Percentiles rank a stretch among this genome's conserved stretches.
Conservation (phyloP, 306 rosid genomes). For the Dryas drummondii region DNA sequence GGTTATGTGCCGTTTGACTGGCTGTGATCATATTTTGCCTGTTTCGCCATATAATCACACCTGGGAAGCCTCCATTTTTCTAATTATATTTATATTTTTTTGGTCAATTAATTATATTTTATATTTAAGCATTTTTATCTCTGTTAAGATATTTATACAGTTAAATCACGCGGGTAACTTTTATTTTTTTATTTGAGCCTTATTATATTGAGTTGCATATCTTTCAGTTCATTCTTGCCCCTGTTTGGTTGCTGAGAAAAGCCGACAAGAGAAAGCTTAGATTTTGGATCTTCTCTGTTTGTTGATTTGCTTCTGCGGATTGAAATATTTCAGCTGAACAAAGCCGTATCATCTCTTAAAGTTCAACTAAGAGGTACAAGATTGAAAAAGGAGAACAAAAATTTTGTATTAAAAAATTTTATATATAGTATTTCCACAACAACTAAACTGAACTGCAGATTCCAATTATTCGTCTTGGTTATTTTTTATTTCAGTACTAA, state of each 20-base stretch:
- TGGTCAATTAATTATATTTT: no score
- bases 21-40: no score
- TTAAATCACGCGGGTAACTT: not conserved
- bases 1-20: no score
- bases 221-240: slow-evolving; percentile 10
- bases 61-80: no score
- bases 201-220: slow-evolving; percentile 23
- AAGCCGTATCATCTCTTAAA: not conserved
- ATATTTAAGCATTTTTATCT: not conserved
- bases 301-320: slow-evolving; percentile 13
- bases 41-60: no score
- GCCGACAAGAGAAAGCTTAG: slow-evolving; percentile 3
- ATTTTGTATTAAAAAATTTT: slow-evolving; percentile 3
- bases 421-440: not conserved
- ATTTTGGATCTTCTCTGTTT: slow-evolving; percentile 1
- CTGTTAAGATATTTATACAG: not conserved
- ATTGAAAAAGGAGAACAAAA: not conserved
- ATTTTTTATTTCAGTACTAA: not conserved
- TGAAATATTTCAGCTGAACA: not conserved
- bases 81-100: no score
- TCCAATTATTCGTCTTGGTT: slow-evolving; percentile 2
- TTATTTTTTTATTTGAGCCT: not conserved
- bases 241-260: slow-evolving; percentile 17
- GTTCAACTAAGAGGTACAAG: slow-evolving; percentile 5
- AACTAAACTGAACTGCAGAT: slow-evolving; percentile 9